phyloP scores from a whole-genome alignment of 345 rosid genomes.

The Hibiscus mutabilis region DNA sequence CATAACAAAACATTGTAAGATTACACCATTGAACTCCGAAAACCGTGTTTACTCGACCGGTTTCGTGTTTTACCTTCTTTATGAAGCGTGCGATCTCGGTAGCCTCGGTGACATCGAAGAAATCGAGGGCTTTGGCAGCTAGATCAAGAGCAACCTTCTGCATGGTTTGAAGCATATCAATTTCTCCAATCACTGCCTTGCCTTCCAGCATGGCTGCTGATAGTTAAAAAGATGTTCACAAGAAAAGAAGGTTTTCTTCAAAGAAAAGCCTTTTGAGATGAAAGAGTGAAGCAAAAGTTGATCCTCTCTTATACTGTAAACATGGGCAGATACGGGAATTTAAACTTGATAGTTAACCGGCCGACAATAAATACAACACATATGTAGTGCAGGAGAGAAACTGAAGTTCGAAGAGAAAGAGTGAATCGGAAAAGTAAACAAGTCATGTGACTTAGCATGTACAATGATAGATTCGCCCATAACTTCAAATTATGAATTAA shows the following conservation, averaged over 20 bases:
- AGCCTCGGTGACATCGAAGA: slow-evolving; percentile 59
- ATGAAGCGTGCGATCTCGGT: slow-evolving; percentile 73
- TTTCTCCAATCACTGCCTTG: slow-evolving; percentile 69
- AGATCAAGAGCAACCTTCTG: slow-evolving; percentile 61
- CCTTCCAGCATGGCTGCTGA: slow-evolving; percentile 66
- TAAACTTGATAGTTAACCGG: too few relatives aligned
- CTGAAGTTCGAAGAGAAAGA: too few relatives aligned
- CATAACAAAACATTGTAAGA: not conserved
- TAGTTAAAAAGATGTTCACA: too few relatives aligned
- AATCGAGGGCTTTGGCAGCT: slow-evolving; percentile 77
- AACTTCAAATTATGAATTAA: not conserved
- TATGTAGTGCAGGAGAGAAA: too few relatives aligned
- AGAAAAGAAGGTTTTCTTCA: not conserved
- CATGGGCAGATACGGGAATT: too few relatives aligned
- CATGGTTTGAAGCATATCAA: slow-evolving; percentile 77
- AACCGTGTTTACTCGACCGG: not conserved
- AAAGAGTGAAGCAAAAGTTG: not conserved
- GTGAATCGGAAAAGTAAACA: too few relatives aligned
- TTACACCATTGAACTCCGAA: not conserved
- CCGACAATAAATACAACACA: too few relatives aligned
- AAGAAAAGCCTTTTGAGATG: not conserved
- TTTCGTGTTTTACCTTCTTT: slow-evolving; percentile 40
- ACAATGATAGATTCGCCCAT: too few relatives aligned
- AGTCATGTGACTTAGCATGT: too few relatives aligned
- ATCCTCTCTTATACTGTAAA: not conserved